Percentiles rank a stretch among this genome's conserved stretches.
These are phyloP conservation scores for Phytophthora meadii DNA, from an alignment of 352 stramenopile species.

Conservation along the genomic window DNA sequence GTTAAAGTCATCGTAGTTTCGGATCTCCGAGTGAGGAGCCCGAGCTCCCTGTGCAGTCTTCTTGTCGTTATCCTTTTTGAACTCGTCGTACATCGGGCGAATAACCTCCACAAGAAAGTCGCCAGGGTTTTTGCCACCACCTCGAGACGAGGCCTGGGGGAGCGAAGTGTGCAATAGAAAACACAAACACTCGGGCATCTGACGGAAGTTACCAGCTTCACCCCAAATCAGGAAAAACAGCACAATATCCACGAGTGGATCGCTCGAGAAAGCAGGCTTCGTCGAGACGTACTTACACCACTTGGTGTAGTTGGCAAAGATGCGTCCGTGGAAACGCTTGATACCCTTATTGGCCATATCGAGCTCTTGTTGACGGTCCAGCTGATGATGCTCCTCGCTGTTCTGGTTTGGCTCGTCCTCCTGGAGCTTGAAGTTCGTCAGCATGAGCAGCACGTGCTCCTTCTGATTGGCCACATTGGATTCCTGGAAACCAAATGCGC, in stretches of 20 bases:
- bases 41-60: constrained; percentile 83
- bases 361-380: constrained; percentile 73
- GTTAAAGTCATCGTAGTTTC: constrained; percentile 92
- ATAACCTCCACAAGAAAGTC: constrained; percentile 80
- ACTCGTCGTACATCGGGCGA: constrained; percentile 79
- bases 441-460: constrained; percentile 79
- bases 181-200: constrained; percentile 81
- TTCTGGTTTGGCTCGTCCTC: constrained; percentile 49
- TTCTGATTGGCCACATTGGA: constrained; percentile 80
- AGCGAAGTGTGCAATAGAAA: constrained; percentile 85
- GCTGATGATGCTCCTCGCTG: constrained; percentile 44
- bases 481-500: constrained; percentile 97
- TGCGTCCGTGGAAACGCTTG: constrained; percentile 73
- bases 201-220: constrained; percentile 87
- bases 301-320: constrained; percentile 90
- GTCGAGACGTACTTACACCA: constrained; percentile 90
- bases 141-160: constrained; percentile 65
- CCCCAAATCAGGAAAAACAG: constrained; percentile 90
- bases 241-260: constrained; percentile 79
- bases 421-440: constrained; percentile 87
- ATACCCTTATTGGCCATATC: constrained; percentile 81
- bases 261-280: constrained; percentile 79
- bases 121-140: constrained; percentile 66
- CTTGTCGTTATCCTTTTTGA: constrained; percentile 91
- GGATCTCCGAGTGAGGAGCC: constrained; percentile 75